These are phyloP conservation scores for Teratosphaeria epicoccoides DNA, from an alignment of 2,329 filamentous ascomycete species.

Conservation along the genomic window DNA sequence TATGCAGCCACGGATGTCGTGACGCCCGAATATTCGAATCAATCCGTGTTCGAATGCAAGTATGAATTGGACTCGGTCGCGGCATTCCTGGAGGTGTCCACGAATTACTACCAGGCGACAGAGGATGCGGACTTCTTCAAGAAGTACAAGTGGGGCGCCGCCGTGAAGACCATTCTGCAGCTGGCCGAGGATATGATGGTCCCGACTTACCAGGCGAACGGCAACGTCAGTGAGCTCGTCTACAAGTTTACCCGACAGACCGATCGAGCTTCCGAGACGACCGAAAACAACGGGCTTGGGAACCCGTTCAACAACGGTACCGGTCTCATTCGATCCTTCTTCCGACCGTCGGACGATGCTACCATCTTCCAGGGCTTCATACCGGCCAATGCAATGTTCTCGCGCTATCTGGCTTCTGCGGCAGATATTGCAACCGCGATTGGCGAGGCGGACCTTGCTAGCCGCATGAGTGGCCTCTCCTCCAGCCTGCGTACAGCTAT, in stretches of 20 bases:
- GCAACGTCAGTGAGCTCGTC: slow-evolving; percentile 32
- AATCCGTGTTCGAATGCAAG: slow-evolving; percentile 6
- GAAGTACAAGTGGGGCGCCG: slow-evolving; percentile 37
- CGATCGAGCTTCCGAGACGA: slow-evolving; percentile 36
- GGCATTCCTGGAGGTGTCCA: slow-evolving; percentile 40
- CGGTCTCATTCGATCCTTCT: slow-evolving; percentile 39
- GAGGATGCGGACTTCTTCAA: slow-evolving; percentile 39
- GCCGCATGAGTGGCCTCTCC: slow-evolving; percentile 48
- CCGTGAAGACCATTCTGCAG: slow-evolving; percentile 35
- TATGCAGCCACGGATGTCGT: slow-evolving; percentile 33
- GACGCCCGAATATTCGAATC: slow-evolving; percentile 19
- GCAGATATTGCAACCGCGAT: slow-evolving; percentile 44
- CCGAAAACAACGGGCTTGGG: slow-evolving; percentile 43
- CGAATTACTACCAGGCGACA: slow-evolving; percentile 40
- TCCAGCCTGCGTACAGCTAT: slow-evolving; percentile 34
- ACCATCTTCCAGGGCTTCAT: slow-evolving; percentile 42
- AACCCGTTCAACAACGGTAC: slow-evolving; percentile 40
- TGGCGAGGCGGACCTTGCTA: slow-evolving; percentile 39
- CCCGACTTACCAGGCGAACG: slow-evolving; percentile 39
- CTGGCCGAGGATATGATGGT: slow-evolving; percentile 38
- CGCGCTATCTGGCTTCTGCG: slow-evolving; percentile 47
- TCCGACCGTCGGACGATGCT: slow-evolving; percentile 41
- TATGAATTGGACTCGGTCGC: slow-evolving; percentile 45
- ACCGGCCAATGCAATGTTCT: slow-evolving; percentile 59
- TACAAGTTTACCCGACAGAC: slow-evolving; percentile 38